Evolutionary conservation across 164 flowering plant species (phyloP).

Genomic region (Aristolochia contorta): DNA sequence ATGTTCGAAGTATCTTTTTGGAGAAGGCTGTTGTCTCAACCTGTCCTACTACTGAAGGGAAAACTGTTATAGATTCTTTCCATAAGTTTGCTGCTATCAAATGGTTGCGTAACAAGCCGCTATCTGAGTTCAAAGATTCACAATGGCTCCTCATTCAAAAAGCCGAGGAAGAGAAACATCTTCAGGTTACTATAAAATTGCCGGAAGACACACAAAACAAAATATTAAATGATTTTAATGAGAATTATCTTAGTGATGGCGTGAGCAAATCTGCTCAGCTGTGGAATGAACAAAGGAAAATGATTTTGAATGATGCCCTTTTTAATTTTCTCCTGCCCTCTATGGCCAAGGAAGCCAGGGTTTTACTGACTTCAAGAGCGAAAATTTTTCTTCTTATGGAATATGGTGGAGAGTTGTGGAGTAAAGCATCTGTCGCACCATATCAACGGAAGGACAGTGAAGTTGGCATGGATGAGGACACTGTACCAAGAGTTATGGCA

Average conservation of each 20-base stretch:
- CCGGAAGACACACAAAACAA: slow-evolving; percentile 37
- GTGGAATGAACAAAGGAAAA: slow-evolving; percentile 90
- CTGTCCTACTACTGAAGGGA: slow-evolving; percentile 70
- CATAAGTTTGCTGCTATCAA: slow-evolving; percentile 82
- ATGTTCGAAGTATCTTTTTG: slow-evolving; percentile 70
- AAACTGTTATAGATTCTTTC: slow-evolving; percentile 59
- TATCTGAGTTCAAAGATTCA: slow-evolving; percentile 65
- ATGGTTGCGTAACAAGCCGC: slow-evolving; percentile 79
- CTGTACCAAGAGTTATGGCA: slow-evolving; percentile 90
- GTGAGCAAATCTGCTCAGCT: slow-evolving; percentile 81
- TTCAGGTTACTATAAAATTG: slow-evolving; percentile 61
- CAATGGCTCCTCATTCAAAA: slow-evolving; percentile 96
- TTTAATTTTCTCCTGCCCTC: slow-evolving; percentile 58
- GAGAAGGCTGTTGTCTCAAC: slow-evolving; percentile 73
- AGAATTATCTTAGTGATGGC: slow-evolving; percentile 69
- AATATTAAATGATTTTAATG: slow-evolving; percentile 45
- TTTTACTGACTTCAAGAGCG: slow-evolving; percentile 59
- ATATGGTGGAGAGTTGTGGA: slow-evolving; percentile 73
- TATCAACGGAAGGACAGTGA: slow-evolving; percentile 72
- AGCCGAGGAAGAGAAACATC: slow-evolving; percentile 94
- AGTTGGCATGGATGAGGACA: slow-evolving; percentile 55
- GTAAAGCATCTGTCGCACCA: slow-evolving; percentile 87
- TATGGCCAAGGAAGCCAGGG: slow-evolving; percentile 91
- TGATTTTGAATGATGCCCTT: slow-evolving; percentile 72
- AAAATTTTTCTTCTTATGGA: slow-evolving; percentile 71